Conservation (phyloP, 2,329 filamentous ascomycete species). For the Drechmeria coniospora region DNA sequence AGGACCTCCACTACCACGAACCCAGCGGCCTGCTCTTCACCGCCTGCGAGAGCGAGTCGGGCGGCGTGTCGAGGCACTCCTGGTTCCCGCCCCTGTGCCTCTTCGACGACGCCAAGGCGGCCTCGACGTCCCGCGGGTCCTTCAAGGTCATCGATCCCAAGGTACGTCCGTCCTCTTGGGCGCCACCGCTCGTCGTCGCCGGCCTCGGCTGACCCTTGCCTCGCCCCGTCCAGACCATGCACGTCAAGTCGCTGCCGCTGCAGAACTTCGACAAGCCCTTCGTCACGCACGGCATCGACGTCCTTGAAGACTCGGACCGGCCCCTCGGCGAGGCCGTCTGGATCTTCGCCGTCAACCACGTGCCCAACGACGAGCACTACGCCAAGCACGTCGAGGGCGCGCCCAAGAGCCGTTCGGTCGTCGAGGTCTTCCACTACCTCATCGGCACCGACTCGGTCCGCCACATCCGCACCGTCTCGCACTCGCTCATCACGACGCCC, state of each 20-base stretch:
- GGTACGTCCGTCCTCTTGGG: no score
- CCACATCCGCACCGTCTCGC: conserved; percentile 36
- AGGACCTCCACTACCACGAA: conserved; percentile 42
- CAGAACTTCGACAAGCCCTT: conserved; percentile 37
- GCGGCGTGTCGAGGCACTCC: conserved; percentile 20
- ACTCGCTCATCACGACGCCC: conserved; percentile 38
- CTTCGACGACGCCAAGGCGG: conserved; percentile 23
- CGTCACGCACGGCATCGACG: conserved; percentile 44
- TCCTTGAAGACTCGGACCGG: conserved; percentile 31
- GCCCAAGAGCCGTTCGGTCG: conserved; percentile 30
- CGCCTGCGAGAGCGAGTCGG: conserved; percentile 39
- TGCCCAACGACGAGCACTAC: conserved; percentile 29
- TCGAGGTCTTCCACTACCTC: conserved; percentile 42
- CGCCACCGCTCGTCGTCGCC: not conserved
- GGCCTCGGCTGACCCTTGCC: not conserved
- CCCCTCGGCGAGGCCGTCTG: conserved; percentile 29
- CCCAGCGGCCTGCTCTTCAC: conserved; percentile 35
- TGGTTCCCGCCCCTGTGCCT: conserved; percentile 37
- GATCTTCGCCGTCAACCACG: conserved; percentile 45
- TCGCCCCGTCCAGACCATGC: conserved; percentile 6
- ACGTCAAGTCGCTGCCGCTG: conserved; percentile 27
- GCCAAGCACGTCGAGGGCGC: conserved; percentile 9
- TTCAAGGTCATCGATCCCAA: conserved; percentile 38
- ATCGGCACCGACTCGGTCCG: conserved; percentile 23
- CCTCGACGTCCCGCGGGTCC: conserved; percentile 21